Evolutionary conservation across 164 flowering plant genomes (phyloP).

Genomic region (Echeveria elegans): DNA sequence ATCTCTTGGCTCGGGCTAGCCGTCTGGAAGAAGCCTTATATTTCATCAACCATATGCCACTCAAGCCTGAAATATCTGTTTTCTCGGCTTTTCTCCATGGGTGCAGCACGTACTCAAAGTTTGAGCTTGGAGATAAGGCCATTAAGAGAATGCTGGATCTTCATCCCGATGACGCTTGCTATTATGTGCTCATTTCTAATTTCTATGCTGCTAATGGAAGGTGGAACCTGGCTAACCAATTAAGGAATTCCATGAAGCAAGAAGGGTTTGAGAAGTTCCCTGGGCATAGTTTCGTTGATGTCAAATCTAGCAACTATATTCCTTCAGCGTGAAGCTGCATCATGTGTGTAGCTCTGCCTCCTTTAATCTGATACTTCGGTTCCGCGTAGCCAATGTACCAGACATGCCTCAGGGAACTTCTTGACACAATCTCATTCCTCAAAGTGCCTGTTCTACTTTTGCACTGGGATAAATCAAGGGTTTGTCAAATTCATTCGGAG

Average conservation of each 20-base stretch:
- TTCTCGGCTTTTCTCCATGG: slow-evolving; percentile 76
- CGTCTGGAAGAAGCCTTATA: slow-evolving; percentile 59
- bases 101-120: slow-evolving; percentile 50
- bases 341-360: slow-evolving; percentile 7
- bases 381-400: too few species aligned
- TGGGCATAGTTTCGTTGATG: slow-evolving; percentile 40
- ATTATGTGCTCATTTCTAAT: slow-evolving; percentile 57
- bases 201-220: slow-evolving; percentile 50
- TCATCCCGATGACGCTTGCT: slow-evolving; percentile 44
- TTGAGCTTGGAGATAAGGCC: slow-evolving; percentile 52
- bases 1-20: slow-evolving; percentile 59
- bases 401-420: too few species aligned
- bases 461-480: too few species aligned
- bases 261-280: slow-evolving; percentile 48
- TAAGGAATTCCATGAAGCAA: slow-evolving; percentile 52
- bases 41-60: slow-evolving; percentile 52
- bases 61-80: slow-evolving; percentile 34
- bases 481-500: too few species aligned
- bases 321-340: slow-evolving; percentile 15
- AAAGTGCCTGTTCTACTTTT: too few species aligned
- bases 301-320: slow-evolving; percentile 17
- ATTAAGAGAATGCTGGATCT: slow-evolving; percentile 43
- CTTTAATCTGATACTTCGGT: too few species aligned
- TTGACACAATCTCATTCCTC: too few species aligned
- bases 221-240: slow-evolving; percentile 39